Conservation (phyloP, 2,329 filamentous ascomycete genomes). For the Penicillium sp. region DNA sequence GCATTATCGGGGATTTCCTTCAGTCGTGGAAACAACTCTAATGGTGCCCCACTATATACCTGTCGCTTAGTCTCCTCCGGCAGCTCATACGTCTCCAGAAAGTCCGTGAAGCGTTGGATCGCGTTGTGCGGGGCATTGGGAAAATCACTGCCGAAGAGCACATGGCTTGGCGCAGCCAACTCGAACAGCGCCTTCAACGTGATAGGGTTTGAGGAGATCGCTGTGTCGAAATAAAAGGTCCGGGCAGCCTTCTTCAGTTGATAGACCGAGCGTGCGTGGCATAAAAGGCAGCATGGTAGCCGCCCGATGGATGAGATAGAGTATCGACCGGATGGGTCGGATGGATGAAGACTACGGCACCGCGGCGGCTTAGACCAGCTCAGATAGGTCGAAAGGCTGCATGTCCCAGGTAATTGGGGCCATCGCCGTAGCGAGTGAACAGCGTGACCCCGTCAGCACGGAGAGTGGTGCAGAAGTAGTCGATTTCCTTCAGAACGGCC, state of each 20-base stretch:
- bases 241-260: neutral
- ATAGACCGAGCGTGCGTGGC: neutral
- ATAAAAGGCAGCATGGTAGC: neutral
- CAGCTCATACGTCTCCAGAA: neutral
- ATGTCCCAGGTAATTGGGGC: neutral
- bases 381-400: neutral
- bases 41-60: neutral
- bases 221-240: neutral
- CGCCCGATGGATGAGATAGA: conserved; percentile 13
- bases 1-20: neutral
- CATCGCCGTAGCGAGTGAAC: neutral
- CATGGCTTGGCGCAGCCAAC: neutral
- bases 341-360: neutral
- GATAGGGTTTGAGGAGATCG: neutral
- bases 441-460: neutral
- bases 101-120: neutral
- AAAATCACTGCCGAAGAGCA: neutral
- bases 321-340: neutral
- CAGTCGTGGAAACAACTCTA: neutral
- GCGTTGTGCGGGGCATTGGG: neutral
- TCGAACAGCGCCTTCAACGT: neutral
- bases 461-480: neutral
- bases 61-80: neutral
- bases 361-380: neutral
- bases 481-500: neutral